Evolutionary conservation across 441 rosid genomes (phyloP), one percentile per base, ranked within the genome.

Genomic region (Arabidopsis hybrid): DNA sequence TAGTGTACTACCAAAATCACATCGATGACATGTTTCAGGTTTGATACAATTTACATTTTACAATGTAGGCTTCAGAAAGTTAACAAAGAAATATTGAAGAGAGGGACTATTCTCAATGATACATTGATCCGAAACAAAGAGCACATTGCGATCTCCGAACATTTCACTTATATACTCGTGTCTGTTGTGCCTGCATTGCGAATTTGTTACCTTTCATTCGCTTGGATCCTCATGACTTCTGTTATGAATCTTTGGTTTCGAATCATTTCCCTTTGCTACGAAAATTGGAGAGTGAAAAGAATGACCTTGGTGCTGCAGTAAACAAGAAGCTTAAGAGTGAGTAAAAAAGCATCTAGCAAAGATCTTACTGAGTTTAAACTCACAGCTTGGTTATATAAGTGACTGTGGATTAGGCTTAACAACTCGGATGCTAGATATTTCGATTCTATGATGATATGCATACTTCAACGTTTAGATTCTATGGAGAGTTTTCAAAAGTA

Each of bases 251-350:
- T 79, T 56, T 83, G 87, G 87, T 87, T 85, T 87, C 3, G 86
- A 79, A 60, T 89, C 97, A 74, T 88, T 86, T 73, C 86, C 98
- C 84, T 29, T 91, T 96, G 97, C 99, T 90, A 71, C 97, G 88
- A 85, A 96, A 96, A 26, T 89, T 43, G 26, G 98, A 93, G 36
- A 96, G 93, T 9, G 98, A 96, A 86, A 96, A 96, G 82, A 93
- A 96, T 16, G 97, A 96, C 62, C 92, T 80, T 34, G 99, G 97
- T 69, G 88, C 98, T 96, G 95, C 66, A 84, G 66, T 72, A 45
- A 71, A 71, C 34, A 59, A 55, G 49, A 31, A 53, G 40, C 17
- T 66, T 12, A 31, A 11, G 42, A 17, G 46, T 78, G 65, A 78
- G 78, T 39, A 21, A 26, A 63, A 73, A 45, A 51, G 8, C 58